These are phyloP conservation scores for Testicularia cyperi DNA, from an alignment of 1,284 basidiomycete genomes.

Conservation along the genomic window DNA sequence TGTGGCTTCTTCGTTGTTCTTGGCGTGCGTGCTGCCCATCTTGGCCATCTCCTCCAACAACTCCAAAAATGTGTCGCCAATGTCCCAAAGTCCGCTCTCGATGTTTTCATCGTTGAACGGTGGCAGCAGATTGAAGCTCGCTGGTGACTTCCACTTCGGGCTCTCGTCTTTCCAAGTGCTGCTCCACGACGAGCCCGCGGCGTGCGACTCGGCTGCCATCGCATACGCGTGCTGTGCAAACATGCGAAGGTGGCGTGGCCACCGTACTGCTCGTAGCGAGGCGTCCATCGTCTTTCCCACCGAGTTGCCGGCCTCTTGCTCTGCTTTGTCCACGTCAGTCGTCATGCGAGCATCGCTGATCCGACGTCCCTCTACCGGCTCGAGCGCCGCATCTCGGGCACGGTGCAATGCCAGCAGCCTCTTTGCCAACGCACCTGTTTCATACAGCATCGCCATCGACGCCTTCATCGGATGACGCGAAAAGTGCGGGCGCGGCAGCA, in stretches of 20 bases:
- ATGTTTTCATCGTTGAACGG: conserved; percentile 23
- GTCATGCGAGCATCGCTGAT: not conserved
- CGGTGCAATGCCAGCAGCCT: conserved; percentile 21
- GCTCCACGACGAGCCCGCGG: conserved; percentile 25
- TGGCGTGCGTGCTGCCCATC: conserved; percentile 40
- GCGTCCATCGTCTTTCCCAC: conserved; percentile 39
- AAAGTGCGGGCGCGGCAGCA: conserved; percentile 35
- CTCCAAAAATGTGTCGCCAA: conserved; percentile 35
- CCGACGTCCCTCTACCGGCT: conserved; percentile 29
- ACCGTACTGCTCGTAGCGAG: conserved; percentile 38
- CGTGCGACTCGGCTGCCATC: conserved; percentile 42
- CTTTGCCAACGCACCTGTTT: conserved; percentile 27
- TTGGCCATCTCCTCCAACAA: conserved; percentile 40
- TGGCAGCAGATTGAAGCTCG: conserved; percentile 26
- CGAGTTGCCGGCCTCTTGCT: conserved; percentile 41
- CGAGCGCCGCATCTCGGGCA: conserved; percentile 29
- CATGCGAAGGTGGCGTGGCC: conserved; percentile 41
- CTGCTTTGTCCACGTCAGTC: conserved; percentile 3
- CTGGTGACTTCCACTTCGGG: conserved; percentile 29
- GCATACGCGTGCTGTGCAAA: conserved; percentile 46
- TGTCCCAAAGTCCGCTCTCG: conserved; percentile 37
- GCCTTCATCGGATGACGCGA: conserved; percentile 35
- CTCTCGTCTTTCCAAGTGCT: conserved; percentile 22
- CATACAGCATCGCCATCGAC: conserved; percentile 36
- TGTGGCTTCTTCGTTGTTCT: conserved; percentile 28